Evolutionary conservation across 163 green algal genomes (phyloP), one percentile per base, ranked within the genome.

Genomic region (Chlamydomonas reinhardtii): DNA sequence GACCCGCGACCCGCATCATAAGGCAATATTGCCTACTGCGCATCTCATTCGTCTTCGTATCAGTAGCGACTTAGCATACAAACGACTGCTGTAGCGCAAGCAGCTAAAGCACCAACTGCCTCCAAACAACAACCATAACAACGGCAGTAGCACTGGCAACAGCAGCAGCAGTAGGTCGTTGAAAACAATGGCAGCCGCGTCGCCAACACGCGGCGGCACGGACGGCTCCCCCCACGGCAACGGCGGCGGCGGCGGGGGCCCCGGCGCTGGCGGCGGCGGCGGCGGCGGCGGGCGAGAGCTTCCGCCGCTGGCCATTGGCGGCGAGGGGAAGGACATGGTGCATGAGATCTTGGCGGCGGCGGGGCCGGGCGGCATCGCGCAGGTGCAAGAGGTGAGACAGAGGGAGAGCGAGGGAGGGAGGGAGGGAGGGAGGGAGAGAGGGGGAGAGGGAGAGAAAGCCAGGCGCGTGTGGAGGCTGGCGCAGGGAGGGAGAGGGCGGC

Each of bases 301-400:
- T 34, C 82, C 92, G 35, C 48, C 48, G 48, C 48, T 56, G 48
- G 48, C 48, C 48, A 93, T 96, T n/a, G 92, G 94, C 16, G 85
- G 78, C 19, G 74, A 84, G 35, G 91, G 91, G 27, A 90, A 94
- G 66, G 83, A 90, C 66, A 93, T 91, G 77, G 90, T 97, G 4
- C 64, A 62, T 9, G 73, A 88, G 16, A 89, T 76, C 29, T 39
- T 91, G 59, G 73, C 64, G 24, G 66, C 70, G 27, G 31, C 48
- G 48, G 59, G 52, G 17, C 82, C 81, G 25, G 27, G 81, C 89
- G 74, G 83, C 69, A 77, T 77, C 8, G 35, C 83, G 27, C 32
- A 73, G 61, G 85, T 86, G 59, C 78, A 77, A 56, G 71, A 80
- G 72, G 72, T 76, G 39, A 29, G 56, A 15, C 43, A 54, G 6